phyloP scores from a whole-genome alignment of 2,329 filamentous ascomycete species.

The Herpotrichia juniperi region DNA sequence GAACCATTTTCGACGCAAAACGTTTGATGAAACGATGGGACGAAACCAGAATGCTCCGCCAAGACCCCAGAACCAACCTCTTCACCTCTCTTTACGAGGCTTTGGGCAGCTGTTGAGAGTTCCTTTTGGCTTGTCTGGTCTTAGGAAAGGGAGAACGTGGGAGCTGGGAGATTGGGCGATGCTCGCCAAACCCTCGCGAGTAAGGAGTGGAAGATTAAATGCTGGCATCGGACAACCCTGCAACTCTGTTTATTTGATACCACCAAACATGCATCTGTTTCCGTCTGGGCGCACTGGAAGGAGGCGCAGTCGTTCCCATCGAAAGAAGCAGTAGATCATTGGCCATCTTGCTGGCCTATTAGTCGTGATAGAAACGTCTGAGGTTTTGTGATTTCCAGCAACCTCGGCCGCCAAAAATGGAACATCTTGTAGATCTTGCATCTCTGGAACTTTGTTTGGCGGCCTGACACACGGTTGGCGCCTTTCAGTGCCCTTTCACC shows the following conservation, averaged over 20 bases:
- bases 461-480: slow-evolving; percentile 1
- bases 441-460: not conserved
- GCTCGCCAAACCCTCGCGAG: not conserved
- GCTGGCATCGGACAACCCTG: not conserved
- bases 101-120: too few species aligned
- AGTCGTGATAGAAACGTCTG: not conserved
- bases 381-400: not conserved
- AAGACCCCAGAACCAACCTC: not conserved
- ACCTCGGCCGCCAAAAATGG: not conserved
- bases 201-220: not conserved
- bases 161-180: not conserved
- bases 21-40: slow-evolving; percentile 2
- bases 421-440: not conserved
- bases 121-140: not conserved
- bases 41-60: slow-evolving; percentile 3
- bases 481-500: not conserved
- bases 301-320: not conserved
- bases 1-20: not conserved
- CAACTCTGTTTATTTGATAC: not conserved
- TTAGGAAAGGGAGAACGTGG: not conserved
- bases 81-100: too few species aligned
- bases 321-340: not conserved
- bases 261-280: not conserved
- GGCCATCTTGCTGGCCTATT: not conserved
- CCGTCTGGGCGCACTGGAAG: not conserved